Evolutionary conservation across 352 stramenopile species (phyloP), one percentile per base, ranked within the genome.

Genomic region (Pythium brassicae): DNA sequence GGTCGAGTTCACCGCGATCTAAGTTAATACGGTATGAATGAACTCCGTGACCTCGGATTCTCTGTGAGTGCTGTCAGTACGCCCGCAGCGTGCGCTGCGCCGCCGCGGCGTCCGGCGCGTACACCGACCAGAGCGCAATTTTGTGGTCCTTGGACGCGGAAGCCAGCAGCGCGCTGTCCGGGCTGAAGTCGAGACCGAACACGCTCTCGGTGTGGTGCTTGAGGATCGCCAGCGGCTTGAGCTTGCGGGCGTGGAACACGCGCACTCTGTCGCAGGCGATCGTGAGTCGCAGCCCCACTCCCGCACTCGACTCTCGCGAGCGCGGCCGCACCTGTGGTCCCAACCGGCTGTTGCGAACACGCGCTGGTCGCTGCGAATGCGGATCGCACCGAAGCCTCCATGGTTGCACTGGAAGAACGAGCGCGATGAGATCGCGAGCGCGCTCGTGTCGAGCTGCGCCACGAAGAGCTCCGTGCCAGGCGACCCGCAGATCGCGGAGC

Each of bases 111-210:
- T 62, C 63, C 4, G 81, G 78, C 23, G 76, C 68, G 51, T 83
- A 94, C 43, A 94, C 63, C n/a, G 74, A 86, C 84, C 84, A 92
- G 11, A 92, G 64, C 26, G 79, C 79, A 48, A 92, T 72, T 53
- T 86, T 88, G 57, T 76, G 69, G 62, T 94, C 84, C 54, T 94
- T 94, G 52, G 79, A 92, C 25, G 69, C 74, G n/a, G 84, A 89
- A 3, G 74, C 58, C 7, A 94, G 66, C 29, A 86, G 55, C 39
- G 77, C 56, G 57, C 50, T 80, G 62, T 94, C 78, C 29, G 58
- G 54, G 22, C 76, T 86, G 46, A 94, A 94, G 50, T 85, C 76
- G 25, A 92, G 61, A 10, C 56, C 65, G 50, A 87, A 91, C 12
- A 92, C 82, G 57, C 78, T 91, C 27, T 94, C 84, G 14, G 39